Conservation (phyloP, 2,329 filamentous ascomycete species). For the Alternaria triticimaculans region DNA sequence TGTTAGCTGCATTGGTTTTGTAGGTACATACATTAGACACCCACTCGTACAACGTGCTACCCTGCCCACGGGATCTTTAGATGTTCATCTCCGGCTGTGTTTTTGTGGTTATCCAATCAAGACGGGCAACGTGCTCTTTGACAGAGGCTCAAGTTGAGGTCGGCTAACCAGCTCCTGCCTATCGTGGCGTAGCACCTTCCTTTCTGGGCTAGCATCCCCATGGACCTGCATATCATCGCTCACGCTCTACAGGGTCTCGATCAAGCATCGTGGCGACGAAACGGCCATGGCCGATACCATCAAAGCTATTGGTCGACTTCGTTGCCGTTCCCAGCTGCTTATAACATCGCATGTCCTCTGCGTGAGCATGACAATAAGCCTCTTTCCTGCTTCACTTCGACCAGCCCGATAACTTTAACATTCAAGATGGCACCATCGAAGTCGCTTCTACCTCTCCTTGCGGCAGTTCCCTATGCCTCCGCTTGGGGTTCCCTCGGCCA, state of each 20-base stretch:
- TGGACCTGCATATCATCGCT: constrained; percentile 25
- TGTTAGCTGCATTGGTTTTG: background rate
- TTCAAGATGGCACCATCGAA: constrained; percentile 32
- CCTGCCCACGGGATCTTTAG: background rate
- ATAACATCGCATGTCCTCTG: background rate
- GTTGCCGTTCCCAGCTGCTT: constrained; percentile 4
- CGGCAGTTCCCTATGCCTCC: constrained; percentile 28
- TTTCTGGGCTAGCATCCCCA: constrained; percentile 30
- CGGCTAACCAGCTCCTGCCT: constrained; percentile 2
- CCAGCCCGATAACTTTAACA: background rate
- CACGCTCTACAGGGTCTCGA: constrained; percentile 6
- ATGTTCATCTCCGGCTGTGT: constrained; percentile 2
- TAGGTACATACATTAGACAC: background rate
- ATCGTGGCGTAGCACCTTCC: constrained; percentile 27
- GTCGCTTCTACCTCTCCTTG: constrained; percentile 32
- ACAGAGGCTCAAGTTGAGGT: background rate
- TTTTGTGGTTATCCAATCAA: constrained; percentile 4
- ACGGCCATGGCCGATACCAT: constrained; percentile 40
- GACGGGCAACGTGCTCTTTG: constrained; percentile 2
- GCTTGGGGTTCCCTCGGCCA: constrained; percentile 64
- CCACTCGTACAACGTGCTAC: background rate
- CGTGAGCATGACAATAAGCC: background rate
- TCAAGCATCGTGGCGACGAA: constrained; percentile 25
- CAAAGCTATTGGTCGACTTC: constrained; percentile 12
- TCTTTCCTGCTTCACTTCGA: background rate